A percentile compares a stretch with the other conserved stretches of the same genome.
Evolutionary conservation across 148 eudicot genomes (phyloP).

Genomic region (Rhododendron simsii): DNA sequence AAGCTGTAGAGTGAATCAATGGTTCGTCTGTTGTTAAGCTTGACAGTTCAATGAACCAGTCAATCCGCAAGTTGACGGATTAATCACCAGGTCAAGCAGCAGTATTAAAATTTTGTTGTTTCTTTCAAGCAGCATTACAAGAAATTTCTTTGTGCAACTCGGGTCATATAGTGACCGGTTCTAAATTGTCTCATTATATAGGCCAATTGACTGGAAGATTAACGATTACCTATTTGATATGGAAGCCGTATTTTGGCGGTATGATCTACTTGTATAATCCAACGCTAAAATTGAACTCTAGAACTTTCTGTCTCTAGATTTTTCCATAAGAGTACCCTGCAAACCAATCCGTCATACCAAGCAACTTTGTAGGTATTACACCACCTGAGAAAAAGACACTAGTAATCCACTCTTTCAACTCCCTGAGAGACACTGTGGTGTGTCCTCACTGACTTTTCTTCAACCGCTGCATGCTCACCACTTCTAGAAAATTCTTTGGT

Average conservation of each 20-base stretch:
- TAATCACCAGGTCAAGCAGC: not conserved
- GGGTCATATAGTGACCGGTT: not conserved
- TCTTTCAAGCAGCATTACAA: not conserved
- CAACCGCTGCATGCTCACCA: not conserved
- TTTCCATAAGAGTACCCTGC: not conserved
- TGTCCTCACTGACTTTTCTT: not conserved
- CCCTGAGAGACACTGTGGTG: not conserved
- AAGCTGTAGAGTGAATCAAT: not conserved
- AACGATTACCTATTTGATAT: not conserved
- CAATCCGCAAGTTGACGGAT: not conserved
- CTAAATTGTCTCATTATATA: not conserved
- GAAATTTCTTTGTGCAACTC: not conserved
- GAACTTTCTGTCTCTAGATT: not conserved
- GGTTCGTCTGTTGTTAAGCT: not conserved
- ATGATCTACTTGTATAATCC: not conserved
- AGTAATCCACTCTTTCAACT: not conserved
- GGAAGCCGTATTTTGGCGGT: not conserved
- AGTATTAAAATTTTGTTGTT: not conserved
- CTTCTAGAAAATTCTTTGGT: not conserved
- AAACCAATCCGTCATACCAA: not conserved
- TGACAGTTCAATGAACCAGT: not conserved
- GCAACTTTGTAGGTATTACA: not conserved
- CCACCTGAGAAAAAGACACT: not conserved
- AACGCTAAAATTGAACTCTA: not conserved
- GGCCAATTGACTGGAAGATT: not conserved